These are phyloP conservation scores for Phytopythium litorale DNA, from an alignment of 352 stramenopile species.

Conservation along the genomic window DNA sequence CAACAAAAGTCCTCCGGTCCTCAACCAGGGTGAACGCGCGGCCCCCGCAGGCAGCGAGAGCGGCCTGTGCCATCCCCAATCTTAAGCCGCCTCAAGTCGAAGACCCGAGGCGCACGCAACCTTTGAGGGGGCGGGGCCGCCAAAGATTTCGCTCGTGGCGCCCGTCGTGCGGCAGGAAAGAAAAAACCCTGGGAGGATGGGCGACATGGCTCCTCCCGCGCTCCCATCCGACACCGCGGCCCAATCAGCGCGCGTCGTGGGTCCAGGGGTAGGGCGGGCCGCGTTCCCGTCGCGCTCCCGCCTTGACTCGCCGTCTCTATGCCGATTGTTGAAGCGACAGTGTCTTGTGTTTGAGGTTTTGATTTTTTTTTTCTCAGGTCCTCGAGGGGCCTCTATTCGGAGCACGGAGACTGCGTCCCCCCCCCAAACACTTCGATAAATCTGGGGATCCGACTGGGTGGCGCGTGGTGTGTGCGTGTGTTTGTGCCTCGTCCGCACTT, in stretches of 20 bases:
- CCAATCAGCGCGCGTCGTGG: not conserved
- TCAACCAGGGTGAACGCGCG: too few relatives aligned
- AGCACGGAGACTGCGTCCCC: not conserved
- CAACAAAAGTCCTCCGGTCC: too few relatives aligned
- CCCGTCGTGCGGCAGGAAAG: not conserved
- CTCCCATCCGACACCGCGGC: not conserved
- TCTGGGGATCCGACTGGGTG: slow-evolving; percentile 6
- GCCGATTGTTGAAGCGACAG: not conserved
- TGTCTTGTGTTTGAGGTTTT: slow-evolving; percentile 1
- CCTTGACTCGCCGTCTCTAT: not conserved
- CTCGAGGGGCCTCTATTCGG: not conserved
- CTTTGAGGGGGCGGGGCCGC: not conserved
- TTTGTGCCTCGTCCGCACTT: slow-evolving; percentile 9
- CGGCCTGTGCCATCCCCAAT: too few relatives aligned
- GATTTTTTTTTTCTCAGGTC: slow-evolving; percentile 3
- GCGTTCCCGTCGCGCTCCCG: not conserved
- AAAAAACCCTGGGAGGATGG: not conserved
- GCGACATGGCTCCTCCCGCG: slow-evolving; percentile 1
- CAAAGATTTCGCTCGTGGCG: slow-evolving; percentile 4
- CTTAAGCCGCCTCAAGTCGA: not conserved
- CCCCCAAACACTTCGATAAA: slow-evolving; percentile 2
- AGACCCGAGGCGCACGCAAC: not conserved
- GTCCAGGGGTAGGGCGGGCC: not conserved
- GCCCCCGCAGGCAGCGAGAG: too few relatives aligned
- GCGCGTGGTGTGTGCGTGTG: not conserved